Evolutionary conservation across 768 basidiomycete genomes (phyloP).

Genomic region (Xerocomus spinulosus): DNA sequence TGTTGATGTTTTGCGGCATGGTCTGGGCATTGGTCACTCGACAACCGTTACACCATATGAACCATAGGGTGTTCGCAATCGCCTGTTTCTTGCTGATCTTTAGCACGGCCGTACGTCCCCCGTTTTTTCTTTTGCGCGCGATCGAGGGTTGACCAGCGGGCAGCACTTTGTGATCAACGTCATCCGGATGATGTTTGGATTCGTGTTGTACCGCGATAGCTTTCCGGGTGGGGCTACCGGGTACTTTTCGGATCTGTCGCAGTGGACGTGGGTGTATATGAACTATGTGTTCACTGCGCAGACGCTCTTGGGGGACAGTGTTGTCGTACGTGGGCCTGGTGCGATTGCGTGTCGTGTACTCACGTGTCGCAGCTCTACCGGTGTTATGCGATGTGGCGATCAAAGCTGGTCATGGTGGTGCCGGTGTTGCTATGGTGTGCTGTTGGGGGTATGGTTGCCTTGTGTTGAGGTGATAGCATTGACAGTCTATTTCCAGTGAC

Average conservation of each 20-base stretch:
- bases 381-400: slow-evolving; percentile 33
- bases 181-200: slow-evolving; percentile 23
- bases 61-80: slow-evolving; percentile 18
- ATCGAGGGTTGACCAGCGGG: neutral
- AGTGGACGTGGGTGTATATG: slow-evolving; percentile 29
- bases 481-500: slow-evolving; percentile 10
- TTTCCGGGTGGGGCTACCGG: slow-evolving; percentile 16
- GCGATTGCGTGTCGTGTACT: neutral
- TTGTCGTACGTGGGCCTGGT: slow-evolving; percentile 20
- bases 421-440: slow-evolving; percentile 29
- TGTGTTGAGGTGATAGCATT: no score
- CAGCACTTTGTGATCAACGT: slow-evolving; percentile 28
- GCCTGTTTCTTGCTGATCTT: slow-evolving; percentile 27
- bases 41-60: slow-evolving; percentile 7
- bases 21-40: slow-evolving; percentile 21
- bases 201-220: slow-evolving; percentile 18
- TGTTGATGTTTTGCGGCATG: slow-evolving; percentile 33
- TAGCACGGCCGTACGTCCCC: slow-evolving; percentile 26
- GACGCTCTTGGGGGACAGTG: slow-evolving; percentile 28
- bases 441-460: slow-evolving; percentile 19
- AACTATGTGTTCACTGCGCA: slow-evolving; percentile 22
- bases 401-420: slow-evolving; percentile 20
- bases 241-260: slow-evolving; percentile 25
- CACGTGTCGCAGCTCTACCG: slow-evolving; percentile 21
- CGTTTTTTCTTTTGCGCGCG: neutral